phyloP scores from a whole-genome alignment of 2,329 filamentous ascomycete species.

The Cryphonectria japonica region DNA sequence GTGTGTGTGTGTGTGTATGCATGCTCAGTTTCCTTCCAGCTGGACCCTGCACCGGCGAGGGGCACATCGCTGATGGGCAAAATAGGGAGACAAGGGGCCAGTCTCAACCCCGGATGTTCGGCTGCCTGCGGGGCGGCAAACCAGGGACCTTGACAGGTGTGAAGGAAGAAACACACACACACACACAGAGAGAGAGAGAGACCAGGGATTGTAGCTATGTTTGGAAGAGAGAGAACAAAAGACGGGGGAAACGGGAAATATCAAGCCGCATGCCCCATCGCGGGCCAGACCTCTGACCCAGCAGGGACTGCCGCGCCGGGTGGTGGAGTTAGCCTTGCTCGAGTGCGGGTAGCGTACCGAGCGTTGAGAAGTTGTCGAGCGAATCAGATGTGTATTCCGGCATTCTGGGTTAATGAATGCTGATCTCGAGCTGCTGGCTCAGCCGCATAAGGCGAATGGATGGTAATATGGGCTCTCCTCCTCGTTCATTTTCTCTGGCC shows the following conservation, averaged over 20 bases:
- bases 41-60: neutral
- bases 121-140: neutral
- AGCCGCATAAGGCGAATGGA: slow-evolving; percentile 6
- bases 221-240: neutral
- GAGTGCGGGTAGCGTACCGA: slow-evolving; percentile 19
- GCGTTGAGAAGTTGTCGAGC: neutral
- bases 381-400: neutral
- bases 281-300: slow-evolving; percentile 4
- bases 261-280: slow-evolving; percentile 1
- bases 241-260: neutral
- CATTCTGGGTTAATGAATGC: neutral
- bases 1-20: neutral
- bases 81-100: slow-evolving; percentile 1
- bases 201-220: neutral
- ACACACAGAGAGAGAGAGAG: neutral
- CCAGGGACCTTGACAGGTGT: neutral
- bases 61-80: slow-evolving; percentile 5
- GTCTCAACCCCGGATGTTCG: neutral
- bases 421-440: slow-evolving; percentile 8
- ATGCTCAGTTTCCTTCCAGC: neutral
- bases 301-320: slow-evolving; percentile 2
- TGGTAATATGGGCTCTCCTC: neutral
- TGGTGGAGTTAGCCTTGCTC: neutral
- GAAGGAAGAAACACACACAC: neutral
- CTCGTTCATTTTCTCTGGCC: no score